These are phyloP conservation scores for Ceraceosorus bombacis DNA, from an alignment of 1,284 basidiomycete species.

Conservation along the genomic window DNA sequence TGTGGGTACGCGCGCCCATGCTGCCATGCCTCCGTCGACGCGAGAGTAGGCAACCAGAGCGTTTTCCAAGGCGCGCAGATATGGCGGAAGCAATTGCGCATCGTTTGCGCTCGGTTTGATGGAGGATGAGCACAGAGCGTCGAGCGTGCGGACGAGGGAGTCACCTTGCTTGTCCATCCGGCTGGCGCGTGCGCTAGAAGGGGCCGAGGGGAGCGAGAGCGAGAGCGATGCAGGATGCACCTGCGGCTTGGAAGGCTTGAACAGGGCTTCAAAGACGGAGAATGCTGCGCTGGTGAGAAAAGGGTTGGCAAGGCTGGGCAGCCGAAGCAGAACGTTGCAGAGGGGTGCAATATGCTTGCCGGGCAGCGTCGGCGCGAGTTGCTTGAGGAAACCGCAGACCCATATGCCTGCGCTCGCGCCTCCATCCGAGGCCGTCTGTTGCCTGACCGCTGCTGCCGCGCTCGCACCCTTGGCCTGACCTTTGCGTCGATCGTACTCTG, in stretches of 20 bases:
- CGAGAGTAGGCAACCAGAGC: constrained; percentile 42
- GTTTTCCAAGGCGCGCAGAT: constrained; percentile 38
- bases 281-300: constrained; percentile 43
- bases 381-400: constrained; percentile 41
- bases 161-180: background rate
- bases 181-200: constrained; percentile 2
- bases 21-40: constrained; percentile 21
- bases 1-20: constrained; percentile 29
- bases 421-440: constrained; percentile 28
- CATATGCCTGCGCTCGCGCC: constrained; percentile 41
- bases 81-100: constrained; percentile 41
- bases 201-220: background rate
- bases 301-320: constrained; percentile 41
- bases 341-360: constrained; percentile 22
- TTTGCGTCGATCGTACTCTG: constrained; percentile 39
- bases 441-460: constrained; percentile 35
- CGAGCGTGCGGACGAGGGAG: constrained; percentile 20
- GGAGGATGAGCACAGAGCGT: constrained; percentile 29
- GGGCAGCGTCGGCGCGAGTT: constrained; percentile 29
- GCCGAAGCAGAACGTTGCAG: constrained; percentile 25
- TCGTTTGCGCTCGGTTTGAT: constrained; percentile 33
- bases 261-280: constrained; percentile 45
- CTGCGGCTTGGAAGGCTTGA: constrained; percentile 27
- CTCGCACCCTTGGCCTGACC: constrained; percentile 38
- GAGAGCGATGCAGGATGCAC: background rate